Evolutionary conservation across 1,284 basidiomycete species (phyloP), one percentile per base, ranked within the genome.

Genomic region (Sphagnurus paluster): DNA sequence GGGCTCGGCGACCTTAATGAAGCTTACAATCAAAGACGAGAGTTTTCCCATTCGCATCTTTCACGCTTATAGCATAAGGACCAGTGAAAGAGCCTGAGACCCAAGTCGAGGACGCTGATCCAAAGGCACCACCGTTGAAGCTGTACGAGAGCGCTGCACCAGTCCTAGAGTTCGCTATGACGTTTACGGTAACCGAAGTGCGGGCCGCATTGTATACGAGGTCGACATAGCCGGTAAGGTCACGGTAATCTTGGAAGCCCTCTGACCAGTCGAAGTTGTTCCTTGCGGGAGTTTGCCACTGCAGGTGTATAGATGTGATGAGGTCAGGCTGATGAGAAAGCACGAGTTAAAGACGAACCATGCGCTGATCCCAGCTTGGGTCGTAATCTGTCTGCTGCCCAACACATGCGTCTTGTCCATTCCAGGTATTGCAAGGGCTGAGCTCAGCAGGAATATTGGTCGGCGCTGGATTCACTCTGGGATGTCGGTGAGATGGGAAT

Each of bases 331-430:
- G n/a, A n/a, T n/a, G n/a, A n/a, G n/a, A n/a, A n/a, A n/a, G n/a
- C n/a, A 13, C 10, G 32, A 10, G 9, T 6, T n/a, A 29, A 14
- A 17, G 5, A 39, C 26, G n/a, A 24, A 44, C 43, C 43, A 30
- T 38, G 5, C 43, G 43, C 11, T 44, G 26, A 13, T 44, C 43
- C 16, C 39, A 44, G 17, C 23, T 38, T 14, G 43, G 11, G 21
- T 44, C 36, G 28, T 44, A 44, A 17, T 44, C 43, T 16, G 43
- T 44, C 30, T 44, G 43, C 20, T 44, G 43, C 8, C 43, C 43
- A n/a, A 44, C 35, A 32, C 43, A 44, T 3, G 43, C 11, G 17
- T 44, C 43, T 8, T 29, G 28, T 14, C 43, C 36, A 32, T 39
- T 44, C 43, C 43, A 44, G 5, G 43, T 44, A 23, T 32, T 32